Evolutionary conservation across 2,329 filamentous ascomycete species (phyloP), one percentile per base, ranked within the genome.

Genomic region (Sclerotinia subarctica): DNA sequence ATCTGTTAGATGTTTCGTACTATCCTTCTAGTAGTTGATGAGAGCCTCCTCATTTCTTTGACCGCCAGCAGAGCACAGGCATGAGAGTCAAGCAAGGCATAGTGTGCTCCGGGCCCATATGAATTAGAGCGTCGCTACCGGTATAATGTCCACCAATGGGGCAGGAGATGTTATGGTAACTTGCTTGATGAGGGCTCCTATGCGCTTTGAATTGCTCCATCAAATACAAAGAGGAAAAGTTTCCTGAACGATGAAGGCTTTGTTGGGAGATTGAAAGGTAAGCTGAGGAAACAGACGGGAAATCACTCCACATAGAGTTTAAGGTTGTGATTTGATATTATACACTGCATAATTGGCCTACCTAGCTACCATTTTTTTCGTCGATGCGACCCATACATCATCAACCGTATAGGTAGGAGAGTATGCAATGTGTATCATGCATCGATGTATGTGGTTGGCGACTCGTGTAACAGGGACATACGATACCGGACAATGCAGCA

Each of bases 41-140:
- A 63, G 54, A 62, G 32, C 59, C 59, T 38, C 38, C 47, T 67
- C 65, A 62, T 62, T 59, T 60, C 64, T 67, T 59, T 67, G 65
- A 67, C 65, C 65, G 65, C 65, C 57, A 63, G 64, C 53, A 62
- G 57, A 67, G 57, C 65, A 53, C 49, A 54, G 57, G 65, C 65
- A 53, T 67, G 47, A 52, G 15, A 67, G 32, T 60, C 53, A 51
- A 49, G 32, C 54, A 67, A 38, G 59, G 64, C 65, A 67, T 67
- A 53, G 65, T 67, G 56, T 67, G 65, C 47, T 52, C 46, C 57
- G 35, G 57, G 51, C 62, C 35, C 52, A 58, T 29, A 58, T 57
- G 52, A 57, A 58, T 47, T 35, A 24, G 44, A 49, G 38, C 29
- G 19, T 66, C 52, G 53, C 56, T 62, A 63, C 56, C 56, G 47